Evolutionary conservation across 169 alveolate genomes (phyloP).

Genomic region (Ichthyophthirius multifiliis): DNA sequence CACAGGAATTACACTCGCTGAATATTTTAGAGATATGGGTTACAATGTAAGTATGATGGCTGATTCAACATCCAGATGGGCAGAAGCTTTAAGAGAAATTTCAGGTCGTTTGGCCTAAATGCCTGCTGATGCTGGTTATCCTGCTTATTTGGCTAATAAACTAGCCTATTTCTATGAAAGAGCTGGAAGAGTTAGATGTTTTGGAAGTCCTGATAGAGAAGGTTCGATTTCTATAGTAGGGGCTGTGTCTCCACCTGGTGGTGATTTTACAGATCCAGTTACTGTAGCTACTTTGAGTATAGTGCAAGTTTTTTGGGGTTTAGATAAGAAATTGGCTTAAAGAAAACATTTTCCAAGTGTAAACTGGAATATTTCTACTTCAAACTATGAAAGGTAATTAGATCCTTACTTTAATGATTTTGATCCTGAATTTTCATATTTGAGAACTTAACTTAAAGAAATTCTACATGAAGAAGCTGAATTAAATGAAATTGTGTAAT

Average conservation of each 20-base stretch:
- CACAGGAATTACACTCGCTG: conserved; percentile 98
- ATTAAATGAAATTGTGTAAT: conserved; percentile 96
- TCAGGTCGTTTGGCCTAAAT: conserved; percentile 99
- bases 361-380: conserved; percentile 97
- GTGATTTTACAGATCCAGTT: conserved; percentile 99
- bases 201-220: conserved; percentile 97
- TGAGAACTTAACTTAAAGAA: conserved; percentile 91
- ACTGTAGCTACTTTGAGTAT: conserved; percentile 97
- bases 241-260: conserved; percentile 99
- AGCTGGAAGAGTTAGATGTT: conserved; percentile 96
- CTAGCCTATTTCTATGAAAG: conserved; percentile 99
- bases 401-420: conserved; percentile 93
- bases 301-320: conserved; percentile 99
- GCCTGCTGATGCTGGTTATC: conserved; percentile 99
- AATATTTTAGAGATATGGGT: conserved; percentile 99
- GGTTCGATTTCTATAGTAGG: conserved; percentile 99
- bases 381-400: conserved; percentile 94
- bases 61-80: conserved; percentile 99
- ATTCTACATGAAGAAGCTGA: conserved; percentile 96
- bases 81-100: conserved; percentile 99
- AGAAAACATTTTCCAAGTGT: conserved; percentile 99
- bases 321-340: conserved; percentile 98
- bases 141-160: conserved; percentile 98
- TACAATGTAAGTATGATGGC: conserved; percentile 99
- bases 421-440: conserved; percentile 92